A percentile compares a stretch with the other conserved stretches of the same genome.
These are phyloP conservation scores for Moesziomyces antarcticus DNA, from an alignment of 1,284 basidiomycete genomes.

Conservation along the genomic window DNA sequence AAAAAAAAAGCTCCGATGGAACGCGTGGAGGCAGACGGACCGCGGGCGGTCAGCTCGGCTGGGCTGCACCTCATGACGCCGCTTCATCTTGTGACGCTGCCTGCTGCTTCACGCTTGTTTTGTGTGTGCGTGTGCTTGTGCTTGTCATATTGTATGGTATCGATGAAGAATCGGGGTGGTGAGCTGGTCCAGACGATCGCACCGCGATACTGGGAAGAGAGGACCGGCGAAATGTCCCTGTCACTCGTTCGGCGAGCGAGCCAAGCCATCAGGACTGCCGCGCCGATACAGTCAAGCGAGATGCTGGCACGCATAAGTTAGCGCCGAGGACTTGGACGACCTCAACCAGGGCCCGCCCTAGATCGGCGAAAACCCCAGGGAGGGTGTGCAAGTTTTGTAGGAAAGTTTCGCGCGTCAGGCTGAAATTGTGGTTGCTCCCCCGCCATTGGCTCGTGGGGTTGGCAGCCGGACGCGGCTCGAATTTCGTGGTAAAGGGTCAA, in stretches of 20 bases:
- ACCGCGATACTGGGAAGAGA: too few species aligned
- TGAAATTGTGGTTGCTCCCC: neutral
- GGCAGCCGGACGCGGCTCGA: neutral
- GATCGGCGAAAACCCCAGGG: too few species aligned
- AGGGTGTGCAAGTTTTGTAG: neutral
- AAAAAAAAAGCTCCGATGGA: neutral
- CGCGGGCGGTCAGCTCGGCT: too few species aligned
- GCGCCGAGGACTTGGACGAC: too few species aligned
- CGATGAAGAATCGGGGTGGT: slow-evolving; percentile 7
- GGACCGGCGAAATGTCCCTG: neutral
- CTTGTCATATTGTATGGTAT: neutral
- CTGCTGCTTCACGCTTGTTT: neutral
- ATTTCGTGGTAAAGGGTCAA: neutral
- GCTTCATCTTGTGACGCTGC: neutral
- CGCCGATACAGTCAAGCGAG: neutral
- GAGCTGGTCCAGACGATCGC: neutral
- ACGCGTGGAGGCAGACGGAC: neutral
- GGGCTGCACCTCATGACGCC: neutral
- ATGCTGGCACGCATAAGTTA: neutral
- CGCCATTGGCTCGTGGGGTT: neutral
- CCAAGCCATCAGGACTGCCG: too few species aligned
- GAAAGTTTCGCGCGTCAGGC: neutral
- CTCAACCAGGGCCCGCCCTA: too few species aligned
- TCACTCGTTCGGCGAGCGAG: too few species aligned
- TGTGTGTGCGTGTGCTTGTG: neutral